A percentile compares a stretch with the other conserved stretches of the same genome.
Conservation (phyloP, 1,284 basidiomycete genomes). For the Ceratorhiza oryzae-sativae region DNA sequence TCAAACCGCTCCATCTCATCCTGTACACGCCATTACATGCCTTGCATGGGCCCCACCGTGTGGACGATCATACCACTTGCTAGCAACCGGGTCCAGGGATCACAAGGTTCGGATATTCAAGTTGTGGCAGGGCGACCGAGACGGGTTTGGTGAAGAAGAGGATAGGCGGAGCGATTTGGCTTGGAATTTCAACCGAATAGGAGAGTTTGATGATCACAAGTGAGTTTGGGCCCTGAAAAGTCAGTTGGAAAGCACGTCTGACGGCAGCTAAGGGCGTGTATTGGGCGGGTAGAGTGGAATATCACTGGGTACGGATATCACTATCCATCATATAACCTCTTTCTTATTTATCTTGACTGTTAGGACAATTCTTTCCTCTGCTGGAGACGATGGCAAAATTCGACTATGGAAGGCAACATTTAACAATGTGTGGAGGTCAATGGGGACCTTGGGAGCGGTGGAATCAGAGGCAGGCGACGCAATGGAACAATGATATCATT, state of each 20-base stretch:
- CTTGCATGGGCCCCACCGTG: slow-evolving; percentile 92
- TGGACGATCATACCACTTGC: slow-evolving; percentile 88
- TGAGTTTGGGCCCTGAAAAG: slow-evolving; percentile 49
- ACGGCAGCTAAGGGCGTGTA: slow-evolving; percentile 58
- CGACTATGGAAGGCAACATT: slow-evolving; percentile 86
- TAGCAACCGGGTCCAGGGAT: slow-evolving; percentile 87
- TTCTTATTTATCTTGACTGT: slow-evolving; percentile 13
- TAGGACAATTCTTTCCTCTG: slow-evolving; percentile 88
- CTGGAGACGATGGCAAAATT: slow-evolving; percentile 88
- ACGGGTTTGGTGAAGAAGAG: slow-evolving; percentile 53
- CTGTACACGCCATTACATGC: slow-evolving; percentile 69
- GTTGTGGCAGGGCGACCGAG: slow-evolving; percentile 46
- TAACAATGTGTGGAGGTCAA: slow-evolving; percentile 76
- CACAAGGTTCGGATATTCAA: slow-evolving; percentile 90
- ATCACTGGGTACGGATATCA: slow-evolving; percentile 73
- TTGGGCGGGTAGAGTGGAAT: slow-evolving; percentile 84
- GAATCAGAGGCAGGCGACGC: slow-evolving; percentile 33
- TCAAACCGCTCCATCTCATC: slow-evolving; percentile 42
- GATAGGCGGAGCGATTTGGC: slow-evolving; percentile 54
- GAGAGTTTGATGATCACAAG: slow-evolving; percentile 87
- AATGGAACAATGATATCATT: slow-evolving; percentile 22
- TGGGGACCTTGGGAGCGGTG: slow-evolving; percentile 64
- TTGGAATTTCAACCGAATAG: slow-evolving; percentile 79
- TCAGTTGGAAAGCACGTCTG: not conserved
- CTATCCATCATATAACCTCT: not conserved